Base-by-base conservation (phyloP, 1,284 basidiomycete genomes). In the Ustilago sp. region DNA sequence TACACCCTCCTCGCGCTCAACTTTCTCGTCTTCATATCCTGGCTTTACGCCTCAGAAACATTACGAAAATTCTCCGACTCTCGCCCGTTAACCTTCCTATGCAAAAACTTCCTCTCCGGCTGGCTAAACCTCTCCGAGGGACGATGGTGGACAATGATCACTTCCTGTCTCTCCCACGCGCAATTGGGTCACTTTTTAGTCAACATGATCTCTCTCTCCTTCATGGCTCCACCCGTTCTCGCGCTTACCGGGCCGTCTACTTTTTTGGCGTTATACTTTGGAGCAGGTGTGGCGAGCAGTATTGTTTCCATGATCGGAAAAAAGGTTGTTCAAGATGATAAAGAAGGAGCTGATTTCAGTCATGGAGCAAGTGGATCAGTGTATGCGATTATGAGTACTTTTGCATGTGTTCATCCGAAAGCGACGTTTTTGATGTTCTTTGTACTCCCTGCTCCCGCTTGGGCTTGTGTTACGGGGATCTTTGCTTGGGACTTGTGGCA, bases 121-220 rank as follows among this genome's bases (percentile, higher is more conserved):
- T 82, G 90, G 88, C 81, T 86, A 12, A 95, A 94, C 85, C 81
- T 95, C 23, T 86, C 87, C 1, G 87, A 89, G 7, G 93, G 93
- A 7, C 89, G 93, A 86, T 84, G 92, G 92, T 95, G 93, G 92
- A 94, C 93, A 0, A 86, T 93, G 34, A 72, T 95, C 23, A 94
- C 94, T 91, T 63, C 64, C 32, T 81, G 80, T 63, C 43, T 83
- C 7, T 70, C 66, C n/a, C 82, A 83, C 54, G 59, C 74, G 12
- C 34, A 47, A 2, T 28, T 68, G 8, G 2, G 83, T 0, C 94
- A 96, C 84, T 90, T 94, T 39, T 80, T 92, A 34, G 87, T 95
- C 84, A 96, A 96, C 84, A 90, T 90, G 54, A 89, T 94, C 75
- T 91, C 92, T 0, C 92, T 92, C 81, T 93, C 89, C 83, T 94